A percentile compares a stretch with the other conserved stretches of the same genome.
Conservation (phyloP, 163 green algal genomes). For the Scenedesmus sp. region DNA sequence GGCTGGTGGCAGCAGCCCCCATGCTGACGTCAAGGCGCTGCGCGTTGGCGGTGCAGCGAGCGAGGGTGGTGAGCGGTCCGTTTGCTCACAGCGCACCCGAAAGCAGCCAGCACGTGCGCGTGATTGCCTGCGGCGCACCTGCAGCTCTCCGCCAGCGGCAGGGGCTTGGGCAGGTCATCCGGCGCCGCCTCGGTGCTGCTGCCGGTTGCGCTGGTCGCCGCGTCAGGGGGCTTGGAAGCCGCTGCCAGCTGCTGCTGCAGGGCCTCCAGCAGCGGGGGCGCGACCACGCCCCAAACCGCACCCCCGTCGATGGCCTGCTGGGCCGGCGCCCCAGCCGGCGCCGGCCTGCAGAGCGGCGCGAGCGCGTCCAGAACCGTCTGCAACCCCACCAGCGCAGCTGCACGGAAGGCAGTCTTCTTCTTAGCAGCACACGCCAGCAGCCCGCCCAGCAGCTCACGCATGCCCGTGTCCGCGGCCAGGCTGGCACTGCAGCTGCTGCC, state of each 20-base stretch:
- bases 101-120: no score
- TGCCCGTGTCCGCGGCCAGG: not conserved
- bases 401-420: conserved; percentile 26
- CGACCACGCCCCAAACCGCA: conserved; percentile 9
- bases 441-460: not conserved
- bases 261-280: conserved; percentile 31
- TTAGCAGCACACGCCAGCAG: conserved; percentile 14
- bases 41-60: no score
- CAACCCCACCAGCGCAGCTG: conserved; percentile 23
- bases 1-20: not conserved
- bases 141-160: conserved; percentile 30
- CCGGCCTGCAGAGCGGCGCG: not conserved
- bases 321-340: not conserved
- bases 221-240: not conserved
- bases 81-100: no score
- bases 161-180: not conserved
- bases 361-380: conserved; percentile 22
- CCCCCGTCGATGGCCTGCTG: not conserved
- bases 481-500: conserved; percentile 42
- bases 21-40: conserved; percentile 8
- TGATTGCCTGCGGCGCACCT: not conserved
- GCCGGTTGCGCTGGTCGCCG: no score
- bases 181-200: not conserved
- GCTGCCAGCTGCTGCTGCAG: conserved; percentile 25
- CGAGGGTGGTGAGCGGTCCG: no score